Evolutionary conservation across 257 asterid genomes (phyloP), one percentile per base, ranked within the genome.

Genomic region (Catharanthus roseus): DNA sequence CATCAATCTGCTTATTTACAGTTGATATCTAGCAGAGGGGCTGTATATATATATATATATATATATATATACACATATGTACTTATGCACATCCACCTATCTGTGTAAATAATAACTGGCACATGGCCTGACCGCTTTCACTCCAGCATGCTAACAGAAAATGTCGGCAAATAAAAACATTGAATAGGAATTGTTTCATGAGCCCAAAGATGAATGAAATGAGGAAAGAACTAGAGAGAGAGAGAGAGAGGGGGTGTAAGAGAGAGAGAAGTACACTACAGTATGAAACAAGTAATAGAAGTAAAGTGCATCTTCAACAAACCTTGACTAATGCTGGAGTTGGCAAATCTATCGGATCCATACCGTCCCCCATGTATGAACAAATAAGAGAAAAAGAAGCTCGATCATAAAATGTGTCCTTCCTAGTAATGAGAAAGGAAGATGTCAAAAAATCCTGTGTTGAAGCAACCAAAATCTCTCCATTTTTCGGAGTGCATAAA

Each of bases 401-500:
- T 15, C 99, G 96, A 51, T 93, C 93, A 69, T 93, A 93, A 78
- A 93, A 93, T 54, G 99, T 89, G 84, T 93, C 99, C 80, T 91
- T 93, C 84, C 99, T 85, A 49, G 99, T 93, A 77, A 93, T 86
- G 78, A 93, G 96, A 81, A 77, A 93, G 64, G 99, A 93, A 42
- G 99, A 87, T n/a, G 99, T 93, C 61, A 93, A 80, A 85, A 93
- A 93, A 84, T 93, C 99, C 67, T 93, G 99, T 7, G 99, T 93
- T 15, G 99, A 93, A 73, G 99, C 99, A 77, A 93, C 99, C 96
- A 93, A 89, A 73, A 93, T 89, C 83, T 93, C 97, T 61, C 99
- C 99, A 82, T 87, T 93, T 81, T 93, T 93, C 28, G 99, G 99
- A 72, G 99, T 93, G 85, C 99, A 93, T 71, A 93, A 86, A 81